Base-by-base conservation (phyloP, 2,329 filamentous ascomycete species). In the Leptographium galeiforme region DNA sequence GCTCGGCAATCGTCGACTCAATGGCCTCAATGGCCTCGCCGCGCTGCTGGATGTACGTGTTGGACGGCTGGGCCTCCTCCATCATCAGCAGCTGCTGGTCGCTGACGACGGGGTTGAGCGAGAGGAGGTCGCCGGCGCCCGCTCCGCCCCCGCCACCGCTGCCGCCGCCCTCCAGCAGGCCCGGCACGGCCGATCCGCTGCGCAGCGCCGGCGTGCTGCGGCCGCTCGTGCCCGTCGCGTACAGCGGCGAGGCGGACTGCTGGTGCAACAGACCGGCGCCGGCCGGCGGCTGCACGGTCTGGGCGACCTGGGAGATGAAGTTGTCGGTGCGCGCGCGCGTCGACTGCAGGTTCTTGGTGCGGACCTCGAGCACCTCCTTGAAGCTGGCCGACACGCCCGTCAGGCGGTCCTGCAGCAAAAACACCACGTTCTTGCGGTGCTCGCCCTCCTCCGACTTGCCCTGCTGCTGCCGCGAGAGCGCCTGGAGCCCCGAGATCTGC, bases 331-430 rank as follows among this genome's bases (percentile, higher is more conserved):
- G 76, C 47, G 88, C 89, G 56, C 89, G 78, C 55, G 88, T 94
- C 4, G 91, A 93, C 68, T 96, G 93, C 58, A 98, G 95, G 67
- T 97, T 98, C 74, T 95, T 95, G 52, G 93, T 97, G 55, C 93
- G 82, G 44, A 95, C 87, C 67, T 98, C 93, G 11, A 98, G 76
- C 7, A 97, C 91, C 62, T 97, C 91, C 69, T 97, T 97, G 77
- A 98, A 97, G 67, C 91, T 95, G 57, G 85, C 88, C 32, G 87
- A 87, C 4, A 98, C 91, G 63, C 95, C 89, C 41, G 89, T 91
- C 43, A 97, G 75, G 64, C 93, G 93, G 57, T 89, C 88, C 69
- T 96, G 89, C 18, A 97, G 73, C 65, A 97, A 77, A 57, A 95
- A 83, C 4, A 96, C 87, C 36, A 97, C 93, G 64, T 97, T 96